phyloP scores from a whole-genome alignment of 2,329 filamentous ascomycete species.

The Claviceps humidiphila region DNA sequence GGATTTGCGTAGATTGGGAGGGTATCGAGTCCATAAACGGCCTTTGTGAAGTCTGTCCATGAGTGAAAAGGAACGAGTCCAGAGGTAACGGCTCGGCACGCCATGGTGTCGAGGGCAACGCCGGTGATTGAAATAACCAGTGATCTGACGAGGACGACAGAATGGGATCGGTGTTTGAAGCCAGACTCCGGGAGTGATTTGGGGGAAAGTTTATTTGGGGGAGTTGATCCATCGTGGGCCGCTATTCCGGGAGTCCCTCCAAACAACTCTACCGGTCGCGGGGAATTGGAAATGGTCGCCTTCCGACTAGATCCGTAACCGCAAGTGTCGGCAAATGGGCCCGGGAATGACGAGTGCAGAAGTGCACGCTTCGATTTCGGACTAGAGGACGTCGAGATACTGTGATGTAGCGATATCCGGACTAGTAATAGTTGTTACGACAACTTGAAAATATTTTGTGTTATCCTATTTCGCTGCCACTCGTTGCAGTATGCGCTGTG shows the following conservation, averaged over 20 bases:
- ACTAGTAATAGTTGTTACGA: not conserved
- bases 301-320: not conserved
- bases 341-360: not conserved
- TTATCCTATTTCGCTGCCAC: not conserved
- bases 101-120: constrained; percentile 12
- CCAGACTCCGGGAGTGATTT: constrained; percentile 11
- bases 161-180: constrained; percentile 16
- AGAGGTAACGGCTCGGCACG: constrained; percentile 7
- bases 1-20: not conserved
- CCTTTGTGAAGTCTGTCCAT: not conserved
- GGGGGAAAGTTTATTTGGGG: constrained; percentile 13
- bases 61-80: not conserved
- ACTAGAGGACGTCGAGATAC: not conserved
- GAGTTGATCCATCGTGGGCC: constrained; percentile 13
- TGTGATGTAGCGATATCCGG: constrained; percentile 1
- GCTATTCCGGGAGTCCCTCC: not conserved
- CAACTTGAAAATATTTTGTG: not conserved
- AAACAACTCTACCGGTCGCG: not conserved
- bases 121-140: constrained; percentile 14
- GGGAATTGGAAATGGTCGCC: not conserved
- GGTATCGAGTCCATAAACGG: not conserved
- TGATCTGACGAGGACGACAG: constrained; percentile 12
- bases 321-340: not conserved
- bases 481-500: not conserved
- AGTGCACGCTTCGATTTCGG: not conserved